Conservation (phyloP, 1,284 basidiomycete species). For the Rugosomyces carneus region DNA sequence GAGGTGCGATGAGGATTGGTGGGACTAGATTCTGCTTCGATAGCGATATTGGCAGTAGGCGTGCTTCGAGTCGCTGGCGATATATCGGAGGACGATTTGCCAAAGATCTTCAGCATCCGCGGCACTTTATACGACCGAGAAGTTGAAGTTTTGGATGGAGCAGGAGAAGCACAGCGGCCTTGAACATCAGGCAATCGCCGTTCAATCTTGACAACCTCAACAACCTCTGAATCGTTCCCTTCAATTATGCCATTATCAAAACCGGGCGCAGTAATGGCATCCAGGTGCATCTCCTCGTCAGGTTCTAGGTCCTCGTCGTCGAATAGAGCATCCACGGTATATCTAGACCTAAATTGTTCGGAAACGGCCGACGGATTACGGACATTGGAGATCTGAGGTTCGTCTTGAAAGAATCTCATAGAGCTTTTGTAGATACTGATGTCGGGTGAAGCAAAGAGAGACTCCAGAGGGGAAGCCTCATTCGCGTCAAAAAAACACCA, state of each 20-base stretch:
- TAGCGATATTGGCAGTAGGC: constrained; percentile 23
- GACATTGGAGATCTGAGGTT: constrained; percentile 12
- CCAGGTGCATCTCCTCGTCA: constrained; percentile 16
- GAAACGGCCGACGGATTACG: constrained; percentile 24
- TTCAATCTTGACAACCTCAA: constrained; percentile 64
- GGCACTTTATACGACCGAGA: constrained; percentile 44
- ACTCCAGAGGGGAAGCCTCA: constrained; percentile 22
- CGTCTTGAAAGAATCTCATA: constrained; percentile 18
- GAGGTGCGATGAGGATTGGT: constrained; percentile 29
- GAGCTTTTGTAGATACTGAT: constrained; percentile 37
- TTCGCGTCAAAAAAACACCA: constrained; percentile 64
- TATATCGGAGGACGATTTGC: constrained; percentile 30
- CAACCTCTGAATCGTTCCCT: constrained; percentile 49
- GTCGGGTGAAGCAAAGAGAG: constrained; percentile 29
- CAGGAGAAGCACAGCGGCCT: constrained; percentile 12
- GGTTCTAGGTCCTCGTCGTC: constrained; percentile 21
- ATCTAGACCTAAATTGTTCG: constrained; percentile 20
- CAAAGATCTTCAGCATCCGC: constrained; percentile 52
- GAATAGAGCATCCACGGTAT: constrained; percentile 24
- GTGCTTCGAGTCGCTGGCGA: constrained; percentile 34
- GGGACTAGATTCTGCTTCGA: constrained; percentile 15
- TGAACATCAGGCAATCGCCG: constrained; percentile 29
- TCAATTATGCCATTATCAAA: constrained; percentile 9
- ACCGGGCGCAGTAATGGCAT: not conserved
- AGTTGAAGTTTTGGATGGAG: constrained; percentile 42